These are phyloP conservation scores for Geranium incanum DNA, from an alignment of 441 rosid species.

Conservation along the genomic window DNA sequence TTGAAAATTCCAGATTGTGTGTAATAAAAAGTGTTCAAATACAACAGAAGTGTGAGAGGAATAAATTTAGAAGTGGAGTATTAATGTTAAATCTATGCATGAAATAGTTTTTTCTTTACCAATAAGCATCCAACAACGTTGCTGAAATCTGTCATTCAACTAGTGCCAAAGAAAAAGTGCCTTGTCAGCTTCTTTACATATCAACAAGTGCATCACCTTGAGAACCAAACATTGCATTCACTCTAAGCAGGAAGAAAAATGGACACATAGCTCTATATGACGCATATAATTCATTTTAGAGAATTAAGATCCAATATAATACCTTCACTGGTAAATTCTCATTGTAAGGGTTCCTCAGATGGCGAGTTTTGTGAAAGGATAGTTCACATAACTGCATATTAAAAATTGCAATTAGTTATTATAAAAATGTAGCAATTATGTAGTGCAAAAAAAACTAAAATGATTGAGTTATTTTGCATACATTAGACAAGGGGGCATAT, in stretches of 20 bases:
- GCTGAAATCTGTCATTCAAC: no score
- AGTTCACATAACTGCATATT: constrained; percentile 77
- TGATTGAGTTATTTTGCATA: background rate
- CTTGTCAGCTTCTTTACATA: background rate
- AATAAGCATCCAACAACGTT: no score
- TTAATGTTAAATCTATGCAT: background rate
- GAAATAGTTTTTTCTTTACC: background rate
- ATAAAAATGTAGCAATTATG: constrained; percentile 7
- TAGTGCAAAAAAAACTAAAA: background rate
- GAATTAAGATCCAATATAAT: constrained; percentile 11
- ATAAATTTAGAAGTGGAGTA: background rate
- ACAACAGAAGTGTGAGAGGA: background rate
- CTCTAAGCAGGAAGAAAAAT: background rate
- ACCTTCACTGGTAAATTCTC: constrained; percentile 99
- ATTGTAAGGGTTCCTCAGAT: constrained; percentile 91
- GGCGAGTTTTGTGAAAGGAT: constrained; percentile 92
- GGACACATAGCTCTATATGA: background rate
- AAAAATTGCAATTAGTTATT: constrained; percentile 27
- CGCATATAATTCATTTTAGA: background rate
- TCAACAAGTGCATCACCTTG: background rate
- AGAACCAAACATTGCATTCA: background rate
- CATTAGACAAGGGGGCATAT: background rate
- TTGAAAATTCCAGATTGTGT: background rate
- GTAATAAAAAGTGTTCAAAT: background rate
- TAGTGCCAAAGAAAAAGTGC: no score